Evolutionary conservation across 2,329 filamentous ascomycete species (phyloP).

Genomic region (Stachybotrys chlorohalonatus): DNA sequence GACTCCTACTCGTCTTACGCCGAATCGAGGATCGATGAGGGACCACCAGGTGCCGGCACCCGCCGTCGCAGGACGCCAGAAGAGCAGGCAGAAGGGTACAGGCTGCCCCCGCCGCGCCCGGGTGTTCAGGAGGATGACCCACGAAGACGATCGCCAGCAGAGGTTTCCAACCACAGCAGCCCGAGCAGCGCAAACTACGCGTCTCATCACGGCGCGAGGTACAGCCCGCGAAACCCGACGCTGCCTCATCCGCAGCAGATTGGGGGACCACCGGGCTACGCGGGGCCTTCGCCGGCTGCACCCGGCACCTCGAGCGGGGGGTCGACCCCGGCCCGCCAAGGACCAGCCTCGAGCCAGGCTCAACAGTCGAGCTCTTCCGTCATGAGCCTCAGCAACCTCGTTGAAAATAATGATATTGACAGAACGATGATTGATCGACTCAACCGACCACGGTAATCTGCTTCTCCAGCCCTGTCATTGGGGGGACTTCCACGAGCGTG

Average conservation of each 20-base stretch:
- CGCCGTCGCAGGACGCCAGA: slow-evolving; percentile 28
- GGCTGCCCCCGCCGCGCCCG: slow-evolving; percentile 34
- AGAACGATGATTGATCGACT: slow-evolving; percentile 44
- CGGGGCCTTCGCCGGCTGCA: neutral
- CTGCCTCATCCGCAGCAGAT: slow-evolving; percentile 19
- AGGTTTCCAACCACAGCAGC: slow-evolving; percentile 38
- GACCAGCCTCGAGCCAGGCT: slow-evolving; percentile 10
- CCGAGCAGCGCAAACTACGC: slow-evolving; percentile 31
- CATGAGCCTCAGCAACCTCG: slow-evolving; percentile 44
- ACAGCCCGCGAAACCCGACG: slow-evolving; percentile 29
- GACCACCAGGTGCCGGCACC: slow-evolving; percentile 17
- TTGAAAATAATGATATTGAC: slow-evolving; percentile 46
- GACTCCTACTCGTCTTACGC: slow-evolving; percentile 31
- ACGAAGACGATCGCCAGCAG: slow-evolving; percentile 41
- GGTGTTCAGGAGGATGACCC: slow-evolving; percentile 37
- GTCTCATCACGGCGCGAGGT: slow-evolving; percentile 24
- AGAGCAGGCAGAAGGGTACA: slow-evolving; percentile 30
- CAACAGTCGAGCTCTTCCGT: slow-evolving; percentile 27
- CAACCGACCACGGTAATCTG: slow-evolving; percentile 22
- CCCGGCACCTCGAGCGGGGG: slow-evolving; percentile 21
- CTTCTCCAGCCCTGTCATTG: neutral
- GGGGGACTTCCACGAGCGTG: neutral
- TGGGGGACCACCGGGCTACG: neutral
- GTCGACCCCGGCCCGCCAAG: slow-evolving; percentile 22
- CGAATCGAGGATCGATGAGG: slow-evolving; percentile 22